Conservation (phyloP, 164 flowering plant species). For the Saururus chinensis region DNA sequence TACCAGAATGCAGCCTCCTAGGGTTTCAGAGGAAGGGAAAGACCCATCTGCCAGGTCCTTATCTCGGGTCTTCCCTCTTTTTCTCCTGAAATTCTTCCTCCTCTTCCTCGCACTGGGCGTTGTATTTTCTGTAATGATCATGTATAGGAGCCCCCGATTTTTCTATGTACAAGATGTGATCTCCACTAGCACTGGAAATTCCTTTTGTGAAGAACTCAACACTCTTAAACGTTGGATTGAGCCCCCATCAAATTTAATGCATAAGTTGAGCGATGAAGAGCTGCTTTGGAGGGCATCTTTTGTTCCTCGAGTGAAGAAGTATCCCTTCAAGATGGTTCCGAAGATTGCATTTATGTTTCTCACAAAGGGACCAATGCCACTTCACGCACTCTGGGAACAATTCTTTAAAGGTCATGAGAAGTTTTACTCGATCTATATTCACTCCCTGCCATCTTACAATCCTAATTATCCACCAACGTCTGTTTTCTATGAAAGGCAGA, state of each 20-base stretch:
- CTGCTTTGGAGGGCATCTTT: constrained; percentile 78
- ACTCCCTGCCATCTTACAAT: constrained; percentile 49
- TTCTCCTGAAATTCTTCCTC: constrained; percentile 33
- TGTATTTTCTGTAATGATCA: constrained; percentile 43
- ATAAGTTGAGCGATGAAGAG: constrained; percentile 71
- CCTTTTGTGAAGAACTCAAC: constrained; percentile 33
- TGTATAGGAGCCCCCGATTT: constrained; percentile 25
- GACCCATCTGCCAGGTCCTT: constrained; percentile 17
- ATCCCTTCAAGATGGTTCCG: constrained; percentile 62
- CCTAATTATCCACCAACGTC: constrained; percentile 45
- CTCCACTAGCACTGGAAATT: constrained; percentile 14
- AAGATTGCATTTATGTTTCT: constrained; percentile 96
- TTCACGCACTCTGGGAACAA: constrained; percentile 83
- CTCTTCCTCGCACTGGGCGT: constrained; percentile 40
- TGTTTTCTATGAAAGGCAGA: constrained; percentile 56
- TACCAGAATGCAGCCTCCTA: constrained; percentile 20
- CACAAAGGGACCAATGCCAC: constrained; percentile 77
- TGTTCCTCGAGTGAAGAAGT: constrained; percentile 40
- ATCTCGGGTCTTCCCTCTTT: constrained; percentile 34
- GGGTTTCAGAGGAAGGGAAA: constrained; percentile 28
- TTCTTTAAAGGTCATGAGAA: constrained; percentile 63
- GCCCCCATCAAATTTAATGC: constrained; percentile 57
- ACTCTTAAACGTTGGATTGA: constrained; percentile 44
- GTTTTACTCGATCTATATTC: constrained; percentile 70
- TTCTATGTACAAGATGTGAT: constrained; percentile 24